phyloP scores from a whole-genome alignment of 768 basidiomycete species.

The Suillus hirtellus region DNA sequence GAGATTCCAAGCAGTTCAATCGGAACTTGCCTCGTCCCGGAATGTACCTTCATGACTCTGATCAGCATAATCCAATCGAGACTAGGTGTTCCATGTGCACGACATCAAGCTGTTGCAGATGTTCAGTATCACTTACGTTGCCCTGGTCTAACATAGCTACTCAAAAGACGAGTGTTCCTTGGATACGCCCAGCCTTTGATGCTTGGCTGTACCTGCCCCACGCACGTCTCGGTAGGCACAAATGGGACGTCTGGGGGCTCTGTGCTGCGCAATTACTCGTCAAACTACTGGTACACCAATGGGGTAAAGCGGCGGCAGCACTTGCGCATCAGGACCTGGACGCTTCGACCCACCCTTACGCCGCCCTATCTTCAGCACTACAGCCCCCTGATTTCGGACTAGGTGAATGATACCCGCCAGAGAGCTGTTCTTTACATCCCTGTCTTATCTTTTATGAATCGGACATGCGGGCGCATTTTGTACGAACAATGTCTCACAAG shows the following conservation, averaged over 20 bases:
- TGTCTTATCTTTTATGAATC: neutral
- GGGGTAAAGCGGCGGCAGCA: neutral
- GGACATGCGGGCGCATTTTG: neutral
- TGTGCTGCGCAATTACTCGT: neutral
- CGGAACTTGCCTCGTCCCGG: neutral
- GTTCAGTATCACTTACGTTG: neutral
- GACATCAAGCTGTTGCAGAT: neutral
- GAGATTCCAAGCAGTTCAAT: neutral
- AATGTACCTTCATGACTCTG: neutral
- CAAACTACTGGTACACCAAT: neutral
- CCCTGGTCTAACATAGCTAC: neutral
- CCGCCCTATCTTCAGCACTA: neutral
- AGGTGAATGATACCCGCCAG: neutral
- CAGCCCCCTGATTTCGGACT: neutral
- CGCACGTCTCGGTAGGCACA: neutral
- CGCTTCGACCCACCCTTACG: neutral
- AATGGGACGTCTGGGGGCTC: neutral
- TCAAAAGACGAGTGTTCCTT: neutral
- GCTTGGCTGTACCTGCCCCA: neutral
- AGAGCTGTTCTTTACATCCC: neutral
- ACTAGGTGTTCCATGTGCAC: neutral
- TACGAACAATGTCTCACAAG: neutral
- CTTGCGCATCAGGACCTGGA: neutral
- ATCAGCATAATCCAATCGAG: neutral
- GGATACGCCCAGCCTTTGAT: neutral